Conservation (phyloP, 2,329 filamentous ascomycete species). For the Scopulariopsis brevicaulis region DNA sequence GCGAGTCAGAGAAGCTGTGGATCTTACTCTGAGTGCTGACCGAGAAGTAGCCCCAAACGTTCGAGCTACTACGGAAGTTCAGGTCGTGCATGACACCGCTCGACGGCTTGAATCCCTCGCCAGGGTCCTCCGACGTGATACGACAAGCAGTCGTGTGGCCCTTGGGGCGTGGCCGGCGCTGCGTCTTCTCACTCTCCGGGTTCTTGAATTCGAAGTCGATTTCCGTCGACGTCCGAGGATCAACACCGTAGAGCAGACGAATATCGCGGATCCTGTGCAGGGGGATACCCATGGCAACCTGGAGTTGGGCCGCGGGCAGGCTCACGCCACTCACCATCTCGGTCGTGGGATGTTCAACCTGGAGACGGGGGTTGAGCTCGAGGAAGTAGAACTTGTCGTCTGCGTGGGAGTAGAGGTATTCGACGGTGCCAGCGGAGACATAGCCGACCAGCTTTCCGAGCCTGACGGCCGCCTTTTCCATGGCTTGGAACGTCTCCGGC, state of each 20-base stretch:
- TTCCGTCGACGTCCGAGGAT: constrained; percentile 72
- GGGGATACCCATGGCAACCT: constrained; percentile 97
- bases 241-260: constrained; percentile 87
- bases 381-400: constrained; percentile 99
- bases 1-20: constrained; percentile 97
- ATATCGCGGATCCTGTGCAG: constrained; percentile 94
- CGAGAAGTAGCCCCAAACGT: constrained; percentile 99
- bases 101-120: constrained; percentile 98
- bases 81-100: constrained; percentile 98
- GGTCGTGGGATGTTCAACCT: constrained; percentile 98
- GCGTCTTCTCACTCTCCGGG: constrained; percentile 69
- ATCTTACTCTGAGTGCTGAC: constrained; percentile 94
- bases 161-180: constrained; percentile 85
- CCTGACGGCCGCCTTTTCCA: constrained; percentile 94
- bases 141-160: constrained; percentile 96
- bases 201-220: constrained; percentile 97
- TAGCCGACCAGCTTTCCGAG: constrained; percentile 92
- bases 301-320: constrained; percentile 89
- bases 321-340: constrained; percentile 99
- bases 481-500: constrained; percentile 76
- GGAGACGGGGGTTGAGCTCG: constrained; percentile 95
- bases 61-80: constrained; percentile 97
- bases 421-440: constrained; percentile 95
- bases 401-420: constrained; percentile 95
- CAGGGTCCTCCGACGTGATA: constrained; percentile 97